Conservation (phyloP, 371 early-diverging fungal species). For the Dinochytrium kinnereticum region DNA sequence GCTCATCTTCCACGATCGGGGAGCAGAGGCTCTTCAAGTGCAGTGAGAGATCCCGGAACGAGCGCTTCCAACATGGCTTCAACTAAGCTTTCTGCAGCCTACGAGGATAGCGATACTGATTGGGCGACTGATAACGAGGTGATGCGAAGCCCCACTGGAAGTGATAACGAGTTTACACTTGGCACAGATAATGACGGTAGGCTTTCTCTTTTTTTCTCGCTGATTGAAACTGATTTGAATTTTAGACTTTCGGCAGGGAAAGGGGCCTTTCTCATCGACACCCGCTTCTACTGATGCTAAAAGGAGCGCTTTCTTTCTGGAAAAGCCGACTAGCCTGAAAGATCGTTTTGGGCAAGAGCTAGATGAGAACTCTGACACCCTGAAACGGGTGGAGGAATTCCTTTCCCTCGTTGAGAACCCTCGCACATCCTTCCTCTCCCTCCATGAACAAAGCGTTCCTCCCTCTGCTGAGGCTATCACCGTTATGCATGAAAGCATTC, state of each 20-base stretch:
- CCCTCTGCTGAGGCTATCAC: conserved; percentile 9
- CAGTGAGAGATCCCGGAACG: too few relatives aligned
- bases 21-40: background rate
- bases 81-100: conserved; percentile 3
- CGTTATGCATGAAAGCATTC: background rate
- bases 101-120: conserved; percentile 19
- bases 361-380: background rate
- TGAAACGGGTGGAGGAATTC: background rate
- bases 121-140: conserved; percentile 15
- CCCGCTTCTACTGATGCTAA: background rate
- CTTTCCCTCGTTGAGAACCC: background rate
- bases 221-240: too few relatives aligned
- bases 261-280: background rate
- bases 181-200: background rate
- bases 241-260: too few relatives aligned
- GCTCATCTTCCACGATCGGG: background rate
- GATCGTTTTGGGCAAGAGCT: conserved; percentile 7
- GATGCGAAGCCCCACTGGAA: conserved; percentile 4
- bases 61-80: background rate
- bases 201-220: too few relatives aligned
- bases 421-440: too few relatives aligned
- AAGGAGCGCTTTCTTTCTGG: background rate
- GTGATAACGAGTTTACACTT: conserved; percentile 6
- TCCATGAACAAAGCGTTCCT: background rate
- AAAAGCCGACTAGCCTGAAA: background rate